Base-by-base conservation (phyloP, 2,329 filamentous ascomycete genomes). In the Neobulgaria alba region DNA sequence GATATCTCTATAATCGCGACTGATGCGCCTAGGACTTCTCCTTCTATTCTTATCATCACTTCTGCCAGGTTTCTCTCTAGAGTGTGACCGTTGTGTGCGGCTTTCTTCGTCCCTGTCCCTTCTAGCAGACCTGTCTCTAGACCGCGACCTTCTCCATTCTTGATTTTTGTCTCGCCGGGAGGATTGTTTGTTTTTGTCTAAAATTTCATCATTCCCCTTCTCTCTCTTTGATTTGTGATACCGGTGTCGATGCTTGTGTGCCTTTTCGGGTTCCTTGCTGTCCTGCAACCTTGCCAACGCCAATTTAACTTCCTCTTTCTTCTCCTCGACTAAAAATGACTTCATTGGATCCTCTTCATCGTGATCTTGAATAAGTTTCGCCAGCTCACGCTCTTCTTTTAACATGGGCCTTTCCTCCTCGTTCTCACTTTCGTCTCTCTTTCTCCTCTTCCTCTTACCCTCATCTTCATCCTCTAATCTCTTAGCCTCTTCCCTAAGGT, bases 321-420 rank as follows among this genome's bases (percentile, higher is more conserved):
- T 95, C 64, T 94, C 84, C 49, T 90, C 77, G 38, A 95, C 79
- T 49, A 96, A 60, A 55, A 85, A 95, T 29, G 77, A 79, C 64
- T 95, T 95, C 92, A 98, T 98, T 0, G 92, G 92, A 61, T 98
- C 92, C 46, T 96, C 90, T 17, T 95, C 89, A 50, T 96, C 92
- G 49, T 93, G 83, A 12, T 90, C 80, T 39, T 75, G 67, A 38
- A 93, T 77, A 41, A 96, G 61, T 33, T 78, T 72, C 37, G 77
- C 77, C 36, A 96, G 64, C 59, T 96, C 89, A 41, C 69, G 67
- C 65, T 96, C 89, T 58, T 95, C 89, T 46, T 78, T 82, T 9
- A 95, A 63, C 67, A 85, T 62, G 2, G 82, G 81, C 43, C 84
- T 67, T 38, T 59, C 61, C 42, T 57, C 58, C 43, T 63, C 59